phyloP scores from a whole-genome alignment of 2,329 filamentous ascomycete genomes.

The Colletotrichum australisinense region DNA sequence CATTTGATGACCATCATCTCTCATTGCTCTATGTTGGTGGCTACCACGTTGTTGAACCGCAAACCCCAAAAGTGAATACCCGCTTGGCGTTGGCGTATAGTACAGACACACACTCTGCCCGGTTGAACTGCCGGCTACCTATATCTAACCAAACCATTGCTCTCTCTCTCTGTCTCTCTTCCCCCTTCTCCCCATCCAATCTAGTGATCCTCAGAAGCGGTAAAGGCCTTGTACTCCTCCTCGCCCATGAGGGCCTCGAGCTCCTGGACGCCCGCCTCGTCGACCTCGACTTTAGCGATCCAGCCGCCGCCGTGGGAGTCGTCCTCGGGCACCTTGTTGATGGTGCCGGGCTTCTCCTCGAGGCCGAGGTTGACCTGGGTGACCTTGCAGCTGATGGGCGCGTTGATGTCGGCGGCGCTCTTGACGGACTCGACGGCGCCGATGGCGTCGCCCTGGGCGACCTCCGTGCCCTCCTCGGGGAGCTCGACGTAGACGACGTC shows the following conservation, averaged over 20 bases:
- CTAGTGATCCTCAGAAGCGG: conserved; percentile 57
- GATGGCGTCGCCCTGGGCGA: conserved; percentile 83
- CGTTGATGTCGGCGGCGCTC: conserved; percentile 96
- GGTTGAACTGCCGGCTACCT: conserved; percentile 35
- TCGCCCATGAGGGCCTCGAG: conserved; percentile 81
- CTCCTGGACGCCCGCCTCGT: conserved; percentile 73
- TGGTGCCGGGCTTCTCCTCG: conserved; percentile 85
- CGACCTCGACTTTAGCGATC: conserved; percentile 89
- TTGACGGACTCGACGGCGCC: conserved; percentile 99
- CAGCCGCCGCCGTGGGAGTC: conserved; percentile 82
- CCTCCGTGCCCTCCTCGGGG: conserved; percentile 75
- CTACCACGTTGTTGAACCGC: conserved; percentile 32
- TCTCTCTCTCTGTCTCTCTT: background rate
- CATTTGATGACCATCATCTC: conserved; percentile 16
- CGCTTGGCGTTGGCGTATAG: conserved; percentile 23
- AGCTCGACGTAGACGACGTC: conserved; percentile 99
- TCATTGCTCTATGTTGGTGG: conserved; percentile 26
- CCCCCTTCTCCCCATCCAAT: background rate
- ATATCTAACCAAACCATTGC: conserved; percentile 2
- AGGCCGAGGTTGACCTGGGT: conserved; percentile 78
- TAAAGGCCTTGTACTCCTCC: conserved; percentile 82
- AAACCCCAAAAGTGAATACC: conserved; percentile 17
- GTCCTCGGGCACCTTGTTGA: conserved; percentile 92
- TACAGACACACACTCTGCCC: conserved; percentile 26
- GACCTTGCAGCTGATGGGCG: conserved; percentile 83